These are phyloP conservation scores for Exophiala sideris DNA, from an alignment of 2,329 filamentous ascomycete species.

Conservation along the genomic window DNA sequence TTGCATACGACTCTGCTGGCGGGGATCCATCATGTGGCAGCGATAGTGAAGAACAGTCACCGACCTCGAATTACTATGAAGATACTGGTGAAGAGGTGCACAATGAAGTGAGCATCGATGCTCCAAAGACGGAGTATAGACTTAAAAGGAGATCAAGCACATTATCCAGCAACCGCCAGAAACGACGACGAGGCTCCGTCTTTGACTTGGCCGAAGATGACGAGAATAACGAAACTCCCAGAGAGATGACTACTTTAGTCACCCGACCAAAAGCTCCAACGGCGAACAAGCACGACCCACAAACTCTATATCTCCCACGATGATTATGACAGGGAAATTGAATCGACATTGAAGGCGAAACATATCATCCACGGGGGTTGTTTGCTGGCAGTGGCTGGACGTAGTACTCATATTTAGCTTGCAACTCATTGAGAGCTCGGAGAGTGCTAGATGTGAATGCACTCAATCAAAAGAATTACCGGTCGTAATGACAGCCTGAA, in stretches of 20 bases:
- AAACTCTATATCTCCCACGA: constrained; percentile 11
- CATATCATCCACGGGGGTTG: too few species aligned
- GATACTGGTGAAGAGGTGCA: background rate
- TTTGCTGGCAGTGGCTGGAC: too few species aligned
- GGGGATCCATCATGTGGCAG: too few species aligned
- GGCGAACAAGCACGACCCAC: background rate
- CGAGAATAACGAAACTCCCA: constrained; percentile 1
- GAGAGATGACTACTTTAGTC: background rate
- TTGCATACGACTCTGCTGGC: too few species aligned
- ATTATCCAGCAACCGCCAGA: background rate
- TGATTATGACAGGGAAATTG: background rate
- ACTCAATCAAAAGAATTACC: background rate
- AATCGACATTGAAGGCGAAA: background rate
- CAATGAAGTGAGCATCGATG: background rate
- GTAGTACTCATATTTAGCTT: too few species aligned
- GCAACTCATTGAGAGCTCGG: background rate
- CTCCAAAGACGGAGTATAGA: background rate
- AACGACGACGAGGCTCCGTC: constrained; percentile 9
- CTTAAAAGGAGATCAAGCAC: constrained; percentile 13
- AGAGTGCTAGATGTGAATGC: background rate
- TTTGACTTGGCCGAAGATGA: constrained; percentile 23
- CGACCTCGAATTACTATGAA: background rate
- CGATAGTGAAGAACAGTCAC: too few species aligned
- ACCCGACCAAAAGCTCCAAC: background rate
- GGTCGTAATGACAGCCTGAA: background rate